Evolutionary conservation across 1,284 basidiomycete genomes (phyloP).

Genomic region (Marasmius tenuissimus): DNA sequence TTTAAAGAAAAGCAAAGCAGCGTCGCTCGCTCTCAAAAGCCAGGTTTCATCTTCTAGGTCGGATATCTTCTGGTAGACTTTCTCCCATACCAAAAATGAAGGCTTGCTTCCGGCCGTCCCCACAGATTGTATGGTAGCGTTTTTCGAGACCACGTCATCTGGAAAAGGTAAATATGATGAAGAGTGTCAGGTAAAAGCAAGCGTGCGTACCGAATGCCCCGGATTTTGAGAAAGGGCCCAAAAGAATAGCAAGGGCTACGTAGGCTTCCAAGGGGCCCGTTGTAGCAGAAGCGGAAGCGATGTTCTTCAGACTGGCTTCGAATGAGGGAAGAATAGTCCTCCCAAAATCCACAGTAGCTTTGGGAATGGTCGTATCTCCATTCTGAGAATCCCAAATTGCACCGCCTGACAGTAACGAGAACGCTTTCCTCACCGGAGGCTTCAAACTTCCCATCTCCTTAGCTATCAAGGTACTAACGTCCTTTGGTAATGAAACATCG

Average conservation of each 20-base stretch:
- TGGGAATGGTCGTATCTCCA: slow-evolving; percentile 29
- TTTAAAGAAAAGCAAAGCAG: slow-evolving; percentile 49
- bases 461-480: slow-evolving; percentile 48
- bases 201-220: slow-evolving; percentile 47
- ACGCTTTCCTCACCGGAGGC: slow-evolving; percentile 48
- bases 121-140: slow-evolving; percentile 46
- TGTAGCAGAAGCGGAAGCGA: slow-evolving; percentile 50
- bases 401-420: slow-evolving; percentile 52
- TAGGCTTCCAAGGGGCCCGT: slow-evolving; percentile 83
- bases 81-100: slow-evolving; percentile 85
- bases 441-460: slow-evolving; percentile 71
- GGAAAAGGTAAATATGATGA: slow-evolving; percentile 6
- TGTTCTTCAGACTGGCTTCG: slow-evolving; percentile 70
- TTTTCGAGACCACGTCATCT: slow-evolving; percentile 33
- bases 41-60: slow-evolving; percentile 72
- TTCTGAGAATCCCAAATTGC: slow-evolving; percentile 40
- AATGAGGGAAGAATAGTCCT: slow-evolving; percentile 58
- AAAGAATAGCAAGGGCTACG: slow-evolving; percentile 67
- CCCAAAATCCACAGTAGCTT: slow-evolving; percentile 47
- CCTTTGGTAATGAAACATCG: slow-evolving; percentile 40
- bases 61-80: slow-evolving; percentile 75
- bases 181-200: neutral
- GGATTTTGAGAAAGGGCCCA: slow-evolving; percentile 59
- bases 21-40: slow-evolving; percentile 72
- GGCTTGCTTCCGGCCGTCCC: slow-evolving; percentile 60